Percentiles rank a stretch among this genome's conserved stretches.
These are phyloP conservation scores for Astrothelium macrocarpum DNA, from an alignment of 495 filamentous ascomycete genomes.

Conservation along the genomic window DNA sequence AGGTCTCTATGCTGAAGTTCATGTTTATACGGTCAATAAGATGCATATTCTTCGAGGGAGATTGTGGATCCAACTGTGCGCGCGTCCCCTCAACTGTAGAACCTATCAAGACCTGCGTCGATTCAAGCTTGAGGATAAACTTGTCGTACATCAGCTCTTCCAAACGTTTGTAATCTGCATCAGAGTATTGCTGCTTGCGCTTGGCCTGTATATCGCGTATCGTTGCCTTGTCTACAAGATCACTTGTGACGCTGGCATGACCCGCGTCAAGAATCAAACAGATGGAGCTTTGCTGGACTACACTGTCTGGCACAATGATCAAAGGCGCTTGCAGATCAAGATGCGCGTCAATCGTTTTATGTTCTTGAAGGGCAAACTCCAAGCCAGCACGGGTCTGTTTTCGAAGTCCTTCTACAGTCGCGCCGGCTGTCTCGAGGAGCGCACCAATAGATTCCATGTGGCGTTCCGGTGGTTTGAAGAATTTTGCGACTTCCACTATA, in stretches of 20 bases:
- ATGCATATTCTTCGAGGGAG: constrained; percentile 66
- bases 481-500: constrained; percentile 76
- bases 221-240: constrained; percentile 82
- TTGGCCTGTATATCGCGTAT: constrained; percentile 84
- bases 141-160: constrained; percentile 94
- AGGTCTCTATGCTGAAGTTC: constrained; percentile 83
- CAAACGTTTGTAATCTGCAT: constrained; percentile 76
- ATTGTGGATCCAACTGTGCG: constrained; percentile 62
- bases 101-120: constrained; percentile 89
- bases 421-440: constrained; percentile 86
- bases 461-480: constrained; percentile 89
- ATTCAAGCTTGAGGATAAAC: constrained; percentile 81
- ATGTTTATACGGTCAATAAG: constrained; percentile 95
- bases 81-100: constrained; percentile 88
- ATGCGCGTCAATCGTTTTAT: constrained; percentile 95
- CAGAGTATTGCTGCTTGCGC: constrained; percentile 76
- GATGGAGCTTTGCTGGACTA: constrained; percentile 65
- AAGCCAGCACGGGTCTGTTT: constrained; percentile 93
- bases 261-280: constrained; percentile 94
- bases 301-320: constrained; percentile 90
- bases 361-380: constrained; percentile 91
- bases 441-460: constrained; percentile 98
- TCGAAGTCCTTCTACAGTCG: constrained; percentile 84
- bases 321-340: constrained; percentile 91
- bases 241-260: constrained; percentile 86